These are phyloP conservation scores for Neurospora discreta DNA, from an alignment of 495 filamentous ascomycete genomes.

Conservation along the genomic window DNA sequence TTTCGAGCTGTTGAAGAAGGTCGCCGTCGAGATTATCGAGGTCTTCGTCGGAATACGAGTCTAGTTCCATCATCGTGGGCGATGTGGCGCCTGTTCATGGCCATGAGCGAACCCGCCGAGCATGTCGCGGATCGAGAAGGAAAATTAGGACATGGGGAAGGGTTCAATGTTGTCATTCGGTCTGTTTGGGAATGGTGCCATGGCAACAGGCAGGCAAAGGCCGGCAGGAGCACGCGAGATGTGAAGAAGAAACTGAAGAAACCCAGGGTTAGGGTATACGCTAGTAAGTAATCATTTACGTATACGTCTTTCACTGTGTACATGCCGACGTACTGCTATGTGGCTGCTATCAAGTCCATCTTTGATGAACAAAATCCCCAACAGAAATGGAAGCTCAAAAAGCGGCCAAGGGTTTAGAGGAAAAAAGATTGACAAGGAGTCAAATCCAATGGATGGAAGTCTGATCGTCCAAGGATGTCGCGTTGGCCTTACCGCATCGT, in stretches of 20 bases:
- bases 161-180: neutral
- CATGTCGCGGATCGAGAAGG: neutral
- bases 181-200: neutral
- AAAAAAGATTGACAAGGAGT: neutral
- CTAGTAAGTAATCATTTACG: no score
- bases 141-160: neutral
- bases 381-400: neutral
- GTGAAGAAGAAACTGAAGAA: neutral
- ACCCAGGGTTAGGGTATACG: neutral
- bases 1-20: conserved; percentile 33
- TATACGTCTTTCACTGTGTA: no score
- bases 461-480: neutral
- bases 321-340: neutral
- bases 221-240: neutral
- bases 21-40: conserved; percentile 36
- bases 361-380: neutral
- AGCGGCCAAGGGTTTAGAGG: neutral
- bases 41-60: conserved; percentile 38
- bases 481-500: no score
- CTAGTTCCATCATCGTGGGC: conserved; percentile 19
- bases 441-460: neutral
- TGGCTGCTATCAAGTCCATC: neutral
- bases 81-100: neutral
- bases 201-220: neutral
- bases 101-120: neutral